These are phyloP conservation scores for Colletotrichum sansevieriae DNA, from an alignment of 2,329 filamentous ascomycete genomes.

Conservation along the genomic window DNA sequence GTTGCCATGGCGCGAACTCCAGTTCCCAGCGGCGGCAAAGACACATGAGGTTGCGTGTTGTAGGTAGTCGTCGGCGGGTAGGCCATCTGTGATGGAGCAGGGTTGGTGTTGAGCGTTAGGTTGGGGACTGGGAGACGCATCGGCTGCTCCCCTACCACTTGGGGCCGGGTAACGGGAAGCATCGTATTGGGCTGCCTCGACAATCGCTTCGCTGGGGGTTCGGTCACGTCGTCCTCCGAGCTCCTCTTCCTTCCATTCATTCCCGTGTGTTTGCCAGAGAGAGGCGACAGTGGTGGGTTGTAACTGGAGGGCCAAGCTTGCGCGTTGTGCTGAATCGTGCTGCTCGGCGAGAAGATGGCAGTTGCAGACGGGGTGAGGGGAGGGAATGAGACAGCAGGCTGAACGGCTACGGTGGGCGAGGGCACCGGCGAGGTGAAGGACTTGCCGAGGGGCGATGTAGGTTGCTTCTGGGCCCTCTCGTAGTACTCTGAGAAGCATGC, in stretches of 20 bases:
- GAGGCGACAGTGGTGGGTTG: conserved; percentile 60
- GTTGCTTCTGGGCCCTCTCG: conserved; percentile 70
- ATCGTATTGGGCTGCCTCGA: conserved; percentile 48
- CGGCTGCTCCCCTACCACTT: conserved; percentile 46
- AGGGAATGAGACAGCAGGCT: conserved; percentile 47
- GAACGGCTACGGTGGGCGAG: conserved; percentile 60
- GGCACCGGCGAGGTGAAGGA: conserved; percentile 60
- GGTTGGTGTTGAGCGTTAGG: conserved; percentile 72
- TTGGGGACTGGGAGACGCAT: conserved; percentile 77
- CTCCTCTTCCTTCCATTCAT: conserved; percentile 64
- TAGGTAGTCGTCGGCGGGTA: conserved; percentile 57
- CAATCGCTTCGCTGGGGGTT: conserved; percentile 68
- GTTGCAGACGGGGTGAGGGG: conserved; percentile 51
- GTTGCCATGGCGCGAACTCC: conserved; percentile 81
- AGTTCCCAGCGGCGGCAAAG: conserved; percentile 72
- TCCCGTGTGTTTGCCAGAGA: conserved; percentile 58
- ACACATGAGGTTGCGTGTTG: conserved; percentile 60
- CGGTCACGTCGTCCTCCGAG: conserved; percentile 62
- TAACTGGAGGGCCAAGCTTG: conserved; percentile 56
- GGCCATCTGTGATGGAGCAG: conserved; percentile 44
- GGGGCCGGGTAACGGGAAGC: conserved; percentile 30
- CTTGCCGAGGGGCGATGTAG: conserved; percentile 54
- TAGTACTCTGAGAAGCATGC: conserved; percentile 87
- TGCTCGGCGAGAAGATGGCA: conserved; percentile 57
- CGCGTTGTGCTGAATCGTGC: conserved; percentile 47